Percentiles rank a stretch among this genome's conserved stretches.
Conservation (phyloP, 2,329 filamentous ascomycete genomes). For the Delphinella strobiligena region DNA sequence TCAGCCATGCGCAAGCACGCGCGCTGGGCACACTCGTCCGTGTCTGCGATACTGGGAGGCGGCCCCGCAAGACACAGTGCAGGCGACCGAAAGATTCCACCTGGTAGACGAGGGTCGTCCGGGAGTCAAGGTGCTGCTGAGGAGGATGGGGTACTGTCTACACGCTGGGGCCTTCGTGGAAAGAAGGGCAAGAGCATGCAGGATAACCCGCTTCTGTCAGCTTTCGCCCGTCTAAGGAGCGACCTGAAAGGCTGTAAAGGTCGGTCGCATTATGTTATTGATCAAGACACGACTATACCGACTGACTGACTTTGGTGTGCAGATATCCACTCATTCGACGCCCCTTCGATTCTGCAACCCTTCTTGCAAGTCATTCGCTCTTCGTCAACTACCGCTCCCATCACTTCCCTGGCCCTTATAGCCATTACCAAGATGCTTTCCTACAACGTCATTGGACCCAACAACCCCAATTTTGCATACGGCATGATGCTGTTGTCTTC, state of each 20-base stretch:
- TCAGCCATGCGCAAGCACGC: slow-evolving; percentile 97
- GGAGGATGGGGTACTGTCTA: slow-evolving; percentile 40
- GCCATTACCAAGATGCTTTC: slow-evolving; percentile 94
- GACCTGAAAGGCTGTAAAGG: slow-evolving; percentile 79
- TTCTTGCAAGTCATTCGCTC: slow-evolving; percentile 95
- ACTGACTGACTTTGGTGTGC: slow-evolving; percentile 7
- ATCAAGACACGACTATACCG: background rate
- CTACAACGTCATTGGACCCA: slow-evolving; percentile 76
- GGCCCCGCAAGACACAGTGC: slow-evolving; percentile 17
- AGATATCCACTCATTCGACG: slow-evolving; percentile 85
- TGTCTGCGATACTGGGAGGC: slow-evolving; percentile 87
- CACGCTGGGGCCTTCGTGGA: slow-evolving; percentile 83
- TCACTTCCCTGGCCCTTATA: slow-evolving; percentile 86
- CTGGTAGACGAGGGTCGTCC: slow-evolving; percentile 4
- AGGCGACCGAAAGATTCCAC: slow-evolving; percentile 2
- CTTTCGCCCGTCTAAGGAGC: slow-evolving; percentile 78
- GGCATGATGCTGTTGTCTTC: slow-evolving; percentile 92
- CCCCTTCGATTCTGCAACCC: slow-evolving; percentile 75
- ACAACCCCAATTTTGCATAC: slow-evolving; percentile 75
- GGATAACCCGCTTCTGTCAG: slow-evolving; percentile 91
- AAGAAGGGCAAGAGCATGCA: slow-evolving; percentile 97
- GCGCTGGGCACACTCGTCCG: slow-evolving; percentile 89
- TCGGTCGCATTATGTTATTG: slow-evolving; percentile 24
- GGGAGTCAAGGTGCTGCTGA: slow-evolving; percentile 7
- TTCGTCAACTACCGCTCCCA: slow-evolving; percentile 88